phyloP scores from a whole-genome alignment of 2,329 filamentous ascomycete species.

The Hypoxylon sp. region DNA sequence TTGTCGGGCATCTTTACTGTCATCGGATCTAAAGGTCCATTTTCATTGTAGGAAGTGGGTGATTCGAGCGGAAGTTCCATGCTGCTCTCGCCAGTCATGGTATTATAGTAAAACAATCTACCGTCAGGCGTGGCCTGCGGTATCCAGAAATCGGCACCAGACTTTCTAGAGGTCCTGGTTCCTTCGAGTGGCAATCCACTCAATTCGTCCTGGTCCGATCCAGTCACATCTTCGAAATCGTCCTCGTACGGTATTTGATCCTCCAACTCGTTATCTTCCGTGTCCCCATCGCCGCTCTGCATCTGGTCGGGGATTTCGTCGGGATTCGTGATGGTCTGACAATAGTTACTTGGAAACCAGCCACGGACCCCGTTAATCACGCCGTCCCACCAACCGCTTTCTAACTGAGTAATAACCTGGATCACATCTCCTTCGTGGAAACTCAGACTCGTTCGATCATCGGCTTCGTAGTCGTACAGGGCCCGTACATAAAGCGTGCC shows the following conservation, averaged over 20 bases:
- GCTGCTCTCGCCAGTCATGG: slow-evolving; percentile 92
- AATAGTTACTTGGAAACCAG: slow-evolving; percentile 99
- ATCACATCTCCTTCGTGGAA: slow-evolving; percentile 98
- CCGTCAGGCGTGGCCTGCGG: slow-evolving; percentile 96
- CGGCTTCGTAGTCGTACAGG: slow-evolving; percentile 97
- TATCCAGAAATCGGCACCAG: slow-evolving; percentile 97
- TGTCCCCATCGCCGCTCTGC: slow-evolving; percentile 66
- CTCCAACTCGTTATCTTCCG: slow-evolving; percentile 71
- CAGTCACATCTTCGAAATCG: slow-evolving; percentile 74
- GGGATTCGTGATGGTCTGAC: slow-evolving; percentile 82
- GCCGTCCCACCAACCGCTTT: slow-evolving; percentile 99
- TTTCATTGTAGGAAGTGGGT: slow-evolving; percentile 82
- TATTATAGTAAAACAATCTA: slow-evolving; percentile 97
- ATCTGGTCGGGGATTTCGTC: slow-evolving; percentile 76
- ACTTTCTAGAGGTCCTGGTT: slow-evolving; percentile 63
- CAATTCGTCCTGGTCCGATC: slow-evolving; percentile 70
- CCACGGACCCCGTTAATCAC: slow-evolving; percentile 96
- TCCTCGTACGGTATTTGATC: slow-evolving; percentile 75
- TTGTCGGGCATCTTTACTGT: slow-evolving; percentile 92
- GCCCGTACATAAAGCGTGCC: slow-evolving; percentile 91
- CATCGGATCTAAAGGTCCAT: slow-evolving; percentile 86
- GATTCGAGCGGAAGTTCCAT: slow-evolving; percentile 96
- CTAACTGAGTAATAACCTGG: slow-evolving; percentile 96
- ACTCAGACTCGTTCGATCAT: slow-evolving; percentile 95
- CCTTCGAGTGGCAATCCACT: slow-evolving; percentile 77